Percentiles rank a stretch among this genome's conserved stretches.
Conservation (phyloP, 2,329 filamentous ascomycete genomes). For the Lachnum nothofagi region DNA sequence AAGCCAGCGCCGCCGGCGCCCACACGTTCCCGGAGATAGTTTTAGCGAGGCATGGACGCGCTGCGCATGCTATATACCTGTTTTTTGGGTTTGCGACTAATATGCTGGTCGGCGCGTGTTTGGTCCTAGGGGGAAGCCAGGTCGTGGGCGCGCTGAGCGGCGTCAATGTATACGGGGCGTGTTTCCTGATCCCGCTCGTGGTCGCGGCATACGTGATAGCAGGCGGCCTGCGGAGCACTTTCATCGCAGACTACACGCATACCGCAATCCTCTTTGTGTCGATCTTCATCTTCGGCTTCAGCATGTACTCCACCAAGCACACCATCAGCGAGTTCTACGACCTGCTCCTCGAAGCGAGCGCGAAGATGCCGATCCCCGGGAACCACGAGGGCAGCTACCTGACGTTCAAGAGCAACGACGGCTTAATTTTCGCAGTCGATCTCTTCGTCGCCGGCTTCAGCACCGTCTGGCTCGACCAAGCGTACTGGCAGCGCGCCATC, state of each 20-base stretch:
- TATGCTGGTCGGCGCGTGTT: constrained; percentile 37
- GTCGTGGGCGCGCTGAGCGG: constrained; percentile 38
- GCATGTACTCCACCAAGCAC: constrained; percentile 31
- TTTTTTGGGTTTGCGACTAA: constrained; percentile 39
- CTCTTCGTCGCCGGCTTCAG: constrained; percentile 36
- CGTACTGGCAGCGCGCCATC: constrained; percentile 43
- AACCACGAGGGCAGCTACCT: constrained; percentile 37
- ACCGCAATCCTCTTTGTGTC: constrained; percentile 38
- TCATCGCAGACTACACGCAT: constrained; percentile 40
- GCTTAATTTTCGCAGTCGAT: constrained; percentile 36
- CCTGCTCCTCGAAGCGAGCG: constrained; percentile 32
- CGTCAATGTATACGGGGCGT: constrained; percentile 39
- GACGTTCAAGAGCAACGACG: constrained; percentile 34
- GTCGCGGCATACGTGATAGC: constrained; percentile 38
- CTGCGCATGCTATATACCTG: constrained; percentile 37
- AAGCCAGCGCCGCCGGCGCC: constrained; percentile 36
- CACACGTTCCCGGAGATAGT: constrained; percentile 42
- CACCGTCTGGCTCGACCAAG: constrained; percentile 39
- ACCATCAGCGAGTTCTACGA: constrained; percentile 36
- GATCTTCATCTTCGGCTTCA: constrained; percentile 38
- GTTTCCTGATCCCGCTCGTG: constrained; percentile 37
- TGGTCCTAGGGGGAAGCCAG: constrained; percentile 37
- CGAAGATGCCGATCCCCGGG: constrained; percentile 31
- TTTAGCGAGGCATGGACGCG: constrained; percentile 34
- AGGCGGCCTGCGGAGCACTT: constrained; percentile 38